phyloP scores from a whole-genome alignment of 148 eudicot species.

The Chenopodium formosanum region DNA sequence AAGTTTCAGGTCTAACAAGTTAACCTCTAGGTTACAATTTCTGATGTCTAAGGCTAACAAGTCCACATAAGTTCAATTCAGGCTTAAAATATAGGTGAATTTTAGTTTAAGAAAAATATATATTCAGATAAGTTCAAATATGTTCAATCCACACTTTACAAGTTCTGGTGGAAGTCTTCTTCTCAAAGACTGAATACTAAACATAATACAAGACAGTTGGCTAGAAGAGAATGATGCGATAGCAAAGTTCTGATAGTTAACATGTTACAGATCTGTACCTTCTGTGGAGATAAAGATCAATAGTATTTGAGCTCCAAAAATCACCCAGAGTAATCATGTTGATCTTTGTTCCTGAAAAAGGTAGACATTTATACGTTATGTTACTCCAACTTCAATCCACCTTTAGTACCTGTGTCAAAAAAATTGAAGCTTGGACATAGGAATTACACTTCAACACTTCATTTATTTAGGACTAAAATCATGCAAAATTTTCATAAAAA shows the following conservation, averaged over 20 bases:
- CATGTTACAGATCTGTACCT: slow-evolving; percentile 41
- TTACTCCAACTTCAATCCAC: too few relatives aligned
- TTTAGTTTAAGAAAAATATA: not conserved
- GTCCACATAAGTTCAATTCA: not conserved
- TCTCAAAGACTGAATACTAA: not conserved
- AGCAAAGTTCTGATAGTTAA: not conserved
- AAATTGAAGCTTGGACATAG: too few relatives aligned
- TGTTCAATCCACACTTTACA: too few relatives aligned
- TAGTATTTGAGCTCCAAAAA: slow-evolving; percentile 90
- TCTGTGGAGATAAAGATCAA: slow-evolving; percentile 89
- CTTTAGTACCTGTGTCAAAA: too few relatives aligned
- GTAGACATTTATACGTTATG: not conserved
- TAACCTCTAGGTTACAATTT: not conserved
- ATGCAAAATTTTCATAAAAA: too few relatives aligned
- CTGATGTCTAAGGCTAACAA: not conserved
- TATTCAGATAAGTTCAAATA: not conserved
- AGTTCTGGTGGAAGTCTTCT: not conserved
- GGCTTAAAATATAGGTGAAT: not conserved
- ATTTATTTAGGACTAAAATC: too few relatives aligned
- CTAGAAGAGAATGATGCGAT: not conserved
- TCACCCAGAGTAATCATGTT: slow-evolving; percentile 84
- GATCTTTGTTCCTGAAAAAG: slow-evolving; percentile 68
- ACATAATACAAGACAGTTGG: not conserved
- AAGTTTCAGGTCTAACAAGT: not conserved
- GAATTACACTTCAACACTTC: too few relatives aligned